phyloP scores from a whole-genome alignment of 2,329 filamentous ascomycete species.

The Neofusicoccum laricinum region DNA sequence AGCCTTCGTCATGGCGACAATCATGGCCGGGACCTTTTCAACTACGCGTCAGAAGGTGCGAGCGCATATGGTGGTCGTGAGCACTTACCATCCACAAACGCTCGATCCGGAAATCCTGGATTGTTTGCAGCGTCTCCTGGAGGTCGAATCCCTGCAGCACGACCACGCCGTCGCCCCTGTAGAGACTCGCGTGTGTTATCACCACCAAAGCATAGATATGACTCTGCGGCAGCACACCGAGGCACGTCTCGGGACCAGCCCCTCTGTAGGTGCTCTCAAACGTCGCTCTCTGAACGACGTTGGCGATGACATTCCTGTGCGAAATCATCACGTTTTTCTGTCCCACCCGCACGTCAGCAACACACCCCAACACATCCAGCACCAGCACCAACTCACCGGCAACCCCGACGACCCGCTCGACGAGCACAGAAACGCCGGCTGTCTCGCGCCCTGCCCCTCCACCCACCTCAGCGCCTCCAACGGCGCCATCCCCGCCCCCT shows the following conservation, averaged over 20 bases:
- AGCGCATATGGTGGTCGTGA: not conserved
- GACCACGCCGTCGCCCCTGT: not conserved
- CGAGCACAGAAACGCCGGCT: not conserved
- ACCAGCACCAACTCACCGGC: not conserved
- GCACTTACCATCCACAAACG: not conserved
- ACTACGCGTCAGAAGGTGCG: not conserved
- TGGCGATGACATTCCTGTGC: slow-evolving; percentile 7
- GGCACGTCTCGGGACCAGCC: not conserved
- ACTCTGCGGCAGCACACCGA: not conserved
- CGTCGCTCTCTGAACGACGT: not conserved
- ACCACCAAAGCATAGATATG: slow-evolving; percentile 4
- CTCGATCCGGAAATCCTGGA: slow-evolving; percentile 3
- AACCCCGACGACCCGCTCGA: not conserved
- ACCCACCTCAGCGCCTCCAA: not conserved
- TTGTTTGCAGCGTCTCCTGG: not conserved
- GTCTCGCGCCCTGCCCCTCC: not conserved
- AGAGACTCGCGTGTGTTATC: not conserved
- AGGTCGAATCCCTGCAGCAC: not conserved
- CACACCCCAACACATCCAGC: not conserved
- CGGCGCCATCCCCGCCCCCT: not conserved
- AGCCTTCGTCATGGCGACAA: not conserved
- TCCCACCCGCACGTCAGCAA: not conserved
- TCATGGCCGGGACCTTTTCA: not conserved
- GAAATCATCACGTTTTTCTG: slow-evolving; percentile 12
- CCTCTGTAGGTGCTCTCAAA: slow-evolving; percentile 1